These are phyloP conservation scores for Pezicula rhizophila DNA, from an alignment of 2,329 filamentous ascomycete genomes.

Conservation along the genomic window DNA sequence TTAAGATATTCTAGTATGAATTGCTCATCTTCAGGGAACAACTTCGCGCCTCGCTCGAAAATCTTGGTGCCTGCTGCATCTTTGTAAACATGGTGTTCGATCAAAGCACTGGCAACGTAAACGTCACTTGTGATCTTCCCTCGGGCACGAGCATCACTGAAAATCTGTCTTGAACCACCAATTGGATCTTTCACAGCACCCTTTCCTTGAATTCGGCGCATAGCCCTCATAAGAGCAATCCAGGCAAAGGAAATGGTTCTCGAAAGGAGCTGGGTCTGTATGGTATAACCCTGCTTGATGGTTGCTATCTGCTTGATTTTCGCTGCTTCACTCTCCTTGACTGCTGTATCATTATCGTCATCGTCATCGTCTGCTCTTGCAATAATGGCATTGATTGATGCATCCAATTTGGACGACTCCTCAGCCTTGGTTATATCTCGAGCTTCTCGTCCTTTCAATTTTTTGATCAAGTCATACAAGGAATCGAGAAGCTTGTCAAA, in stretches of 20 bases:
- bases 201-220: conserved; percentile 89
- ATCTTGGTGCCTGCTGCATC: conserved; percentile 90
- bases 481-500: conserved; percentile 79
- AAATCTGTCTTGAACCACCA: conserved; percentile 75
- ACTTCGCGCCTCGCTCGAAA: conserved; percentile 85
- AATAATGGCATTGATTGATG: conserved; percentile 31
- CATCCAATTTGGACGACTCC: conserved; percentile 35
- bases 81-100: conserved; percentile 95
- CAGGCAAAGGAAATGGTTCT: conserved; percentile 87
- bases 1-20: conserved; percentile 96
- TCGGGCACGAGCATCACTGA: conserved; percentile 78
- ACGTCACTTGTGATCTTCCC: conserved; percentile 90
- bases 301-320: conserved; percentile 56
- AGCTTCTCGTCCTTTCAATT: conserved; percentile 58
- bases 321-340: conserved; percentile 31
- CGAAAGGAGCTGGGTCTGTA: conserved; percentile 70
- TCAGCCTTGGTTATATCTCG: conserved; percentile 52
- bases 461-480: conserved; percentile 80
- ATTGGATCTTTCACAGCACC: conserved; percentile 40
- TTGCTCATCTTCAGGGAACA: conserved; percentile 89
- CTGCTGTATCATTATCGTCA: conserved; percentile 29
- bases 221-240: conserved; percentile 90
- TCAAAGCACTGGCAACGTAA: conserved; percentile 85
- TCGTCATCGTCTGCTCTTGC: conserved; percentile 46
- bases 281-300: conserved; percentile 60